Base-by-base conservation (phyloP, 345 rosid genomes). In the Hibiscus mutabilis region DNA sequence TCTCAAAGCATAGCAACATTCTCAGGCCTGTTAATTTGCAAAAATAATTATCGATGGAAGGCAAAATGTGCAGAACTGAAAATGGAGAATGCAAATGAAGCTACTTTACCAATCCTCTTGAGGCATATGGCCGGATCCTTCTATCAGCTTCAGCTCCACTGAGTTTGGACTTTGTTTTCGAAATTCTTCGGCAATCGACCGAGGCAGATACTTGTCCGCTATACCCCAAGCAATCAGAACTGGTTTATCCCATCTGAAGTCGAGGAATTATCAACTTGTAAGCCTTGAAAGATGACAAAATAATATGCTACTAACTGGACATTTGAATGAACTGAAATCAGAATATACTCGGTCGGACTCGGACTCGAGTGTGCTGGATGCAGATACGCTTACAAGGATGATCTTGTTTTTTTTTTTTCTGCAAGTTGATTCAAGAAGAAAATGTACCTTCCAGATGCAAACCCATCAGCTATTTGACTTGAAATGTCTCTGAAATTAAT, bases 101-200 rank as follows among this genome's bases (percentile, higher is more conserved):
- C 5, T 3, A 60, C 52, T 53, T 53, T 83, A 94, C 97, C 97
- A 91, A 87, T 91, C 98, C 77, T 94, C 98, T 59, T 91, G 98
- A 44, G 96, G 97, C 92, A 94, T 85, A 76, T 94, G 98, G 2
- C 98, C 98, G 19, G 98, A 97, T 25, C 98, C 98, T 88, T 91
- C 95, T 0, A 91, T 85, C 84, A 87, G 76, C 72, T 89, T 74
- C 71, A 94, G 86, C 83, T 89, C 69, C n/a, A 91, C 84, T 5
- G 61, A 65, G 14, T 71, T 15, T 1, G 93, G 83, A 78, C 88
- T 94, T 73, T 78, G 86, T 74, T 85, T 91, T 87, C 86, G 78
- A 75, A 94, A 94, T 64, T 94, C 97, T 80, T 94, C 93, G 18
- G 97, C 98, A 15, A 91, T 74, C 15, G 95, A 82, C 74, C 85